phyloP scores from a whole-genome alignment of 495 filamentous ascomycete genomes.

The Acidomyces sp. region DNA sequence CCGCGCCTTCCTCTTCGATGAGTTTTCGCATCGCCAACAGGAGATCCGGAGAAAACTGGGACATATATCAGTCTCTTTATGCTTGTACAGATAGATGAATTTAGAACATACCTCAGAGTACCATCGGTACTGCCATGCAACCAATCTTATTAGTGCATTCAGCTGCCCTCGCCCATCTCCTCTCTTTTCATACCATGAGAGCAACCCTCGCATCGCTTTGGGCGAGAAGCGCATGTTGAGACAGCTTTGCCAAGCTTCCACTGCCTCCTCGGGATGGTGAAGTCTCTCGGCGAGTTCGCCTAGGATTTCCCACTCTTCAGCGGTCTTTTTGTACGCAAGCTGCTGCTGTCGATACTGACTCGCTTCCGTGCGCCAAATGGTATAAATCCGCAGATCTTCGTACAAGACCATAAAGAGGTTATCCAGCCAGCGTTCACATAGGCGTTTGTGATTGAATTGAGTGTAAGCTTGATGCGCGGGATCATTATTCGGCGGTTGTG shows the following conservation, averaged over 20 bases:
- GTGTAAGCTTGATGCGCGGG: constrained; percentile 41
- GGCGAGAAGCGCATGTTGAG: constrained; percentile 73
- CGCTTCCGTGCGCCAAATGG: constrained; percentile 97
- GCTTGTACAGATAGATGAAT: not conserved
- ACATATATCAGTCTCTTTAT: not conserved
- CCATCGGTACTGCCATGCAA: constrained; percentile 98
- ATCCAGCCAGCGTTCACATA: constrained; percentile 96
- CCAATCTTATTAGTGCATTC: constrained; percentile 67
- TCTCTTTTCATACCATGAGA: constrained; percentile 61
- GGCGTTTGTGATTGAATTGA: constrained; percentile 83
- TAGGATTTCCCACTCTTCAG: constrained; percentile 96
- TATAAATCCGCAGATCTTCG: constrained; percentile 94
- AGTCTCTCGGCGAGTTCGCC: constrained; percentile 84
- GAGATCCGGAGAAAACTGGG: constrained; percentile 79
- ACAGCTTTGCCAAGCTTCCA: constrained; percentile 82
- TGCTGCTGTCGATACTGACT: constrained; percentile 80
- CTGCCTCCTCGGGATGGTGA: constrained; percentile 76
- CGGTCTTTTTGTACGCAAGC: constrained; percentile 85
- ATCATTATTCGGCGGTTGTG: constrained; percentile 21
- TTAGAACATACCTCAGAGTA: constrained; percentile 62
- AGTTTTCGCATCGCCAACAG: constrained; percentile 75
- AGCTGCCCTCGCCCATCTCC: constrained; percentile 64
- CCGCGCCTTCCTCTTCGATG: constrained; percentile 93
- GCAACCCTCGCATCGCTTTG: constrained; percentile 72
- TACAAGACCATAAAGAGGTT: constrained; percentile 99